Conservation (phyloP, 2,329 filamentous ascomycete species). For the Nigrospora oryzae region DNA sequence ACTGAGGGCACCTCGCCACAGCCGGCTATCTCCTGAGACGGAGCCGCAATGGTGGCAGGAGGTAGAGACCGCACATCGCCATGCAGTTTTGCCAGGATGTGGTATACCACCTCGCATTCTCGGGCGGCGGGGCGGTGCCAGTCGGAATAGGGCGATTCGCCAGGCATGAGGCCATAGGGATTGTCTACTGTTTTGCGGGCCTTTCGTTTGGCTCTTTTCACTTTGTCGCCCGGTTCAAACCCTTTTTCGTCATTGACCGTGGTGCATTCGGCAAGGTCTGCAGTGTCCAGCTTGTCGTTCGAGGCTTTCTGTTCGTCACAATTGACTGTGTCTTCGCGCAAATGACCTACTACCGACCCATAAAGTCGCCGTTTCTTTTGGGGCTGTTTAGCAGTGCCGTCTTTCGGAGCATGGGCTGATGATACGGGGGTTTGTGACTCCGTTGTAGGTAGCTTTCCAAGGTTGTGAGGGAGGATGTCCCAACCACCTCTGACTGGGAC, state of each 20-base stretch:
- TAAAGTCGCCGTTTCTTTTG: background rate
- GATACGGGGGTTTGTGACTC: too few species aligned
- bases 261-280: background rate
- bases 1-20: conserved; percentile 49
- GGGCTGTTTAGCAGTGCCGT: background rate
- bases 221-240: background rate
- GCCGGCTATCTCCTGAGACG: conserved; percentile 64
- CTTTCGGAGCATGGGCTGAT: too few species aligned
- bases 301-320: background rate
- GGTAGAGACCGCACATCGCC: conserved; percentile 45
- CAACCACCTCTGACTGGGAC: conserved; percentile 2
- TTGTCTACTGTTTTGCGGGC: conserved; percentile 23
- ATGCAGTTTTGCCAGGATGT: conserved; percentile 56
- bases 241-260: background rate
- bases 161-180: conserved; percentile 45
- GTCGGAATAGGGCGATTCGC: conserved; percentile 58
- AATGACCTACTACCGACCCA: background rate
- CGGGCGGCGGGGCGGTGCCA: conserved; percentile 55
- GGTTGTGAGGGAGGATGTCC: conserved; percentile 2
- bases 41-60: conserved; percentile 60
- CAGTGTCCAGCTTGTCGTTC: background rate
- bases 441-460: background rate
- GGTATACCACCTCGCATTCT: conserved; percentile 62
- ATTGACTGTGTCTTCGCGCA: background rate
- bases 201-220: conserved; percentile 11